phyloP scores from a whole-genome alignment of 1,139 yeast genomes.

The Kodamaea alishanica region DNA sequence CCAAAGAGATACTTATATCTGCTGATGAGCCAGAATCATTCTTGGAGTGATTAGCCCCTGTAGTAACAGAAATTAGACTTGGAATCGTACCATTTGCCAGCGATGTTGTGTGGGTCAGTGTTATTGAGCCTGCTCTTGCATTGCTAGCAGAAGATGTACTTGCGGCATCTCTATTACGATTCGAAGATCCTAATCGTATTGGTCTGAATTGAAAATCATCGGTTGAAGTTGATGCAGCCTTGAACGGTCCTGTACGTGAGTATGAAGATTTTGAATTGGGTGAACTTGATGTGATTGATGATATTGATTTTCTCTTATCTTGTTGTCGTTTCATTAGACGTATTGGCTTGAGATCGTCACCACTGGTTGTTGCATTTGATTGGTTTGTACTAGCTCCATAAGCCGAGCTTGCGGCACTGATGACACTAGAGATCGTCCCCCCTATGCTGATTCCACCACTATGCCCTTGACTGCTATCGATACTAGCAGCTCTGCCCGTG shows the following conservation, averaged over 20 bases:
- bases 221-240: conserved; percentile 2
- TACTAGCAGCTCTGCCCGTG: no score
- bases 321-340: conserved; percentile 30
- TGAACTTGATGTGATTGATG: no score
- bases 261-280: conserved; percentile 1
- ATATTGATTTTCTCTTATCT: conserved; percentile 11
- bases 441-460: no score
- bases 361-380: conserved; percentile 1
- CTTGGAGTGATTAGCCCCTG: no score
- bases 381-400: no score
- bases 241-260: conserved; percentile 7
- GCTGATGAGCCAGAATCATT: no score
- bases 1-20: no score
- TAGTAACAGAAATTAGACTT: no score
- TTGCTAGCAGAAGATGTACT: conserved; percentile 4
- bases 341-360: conserved; percentile 28
- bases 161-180: conserved; percentile 6
- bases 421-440: conserved; percentile 1
- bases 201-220: conserved; percentile 36
- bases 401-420: conserved; percentile 1
- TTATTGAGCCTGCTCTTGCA: no score
- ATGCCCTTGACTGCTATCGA: no score
- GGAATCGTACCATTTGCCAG: no score
- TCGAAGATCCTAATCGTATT: conserved; percentile 24
- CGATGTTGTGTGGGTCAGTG: no score